phyloP scores from a whole-genome alignment of 176 grass and related monocot species.

The Avena insularis region DNA sequence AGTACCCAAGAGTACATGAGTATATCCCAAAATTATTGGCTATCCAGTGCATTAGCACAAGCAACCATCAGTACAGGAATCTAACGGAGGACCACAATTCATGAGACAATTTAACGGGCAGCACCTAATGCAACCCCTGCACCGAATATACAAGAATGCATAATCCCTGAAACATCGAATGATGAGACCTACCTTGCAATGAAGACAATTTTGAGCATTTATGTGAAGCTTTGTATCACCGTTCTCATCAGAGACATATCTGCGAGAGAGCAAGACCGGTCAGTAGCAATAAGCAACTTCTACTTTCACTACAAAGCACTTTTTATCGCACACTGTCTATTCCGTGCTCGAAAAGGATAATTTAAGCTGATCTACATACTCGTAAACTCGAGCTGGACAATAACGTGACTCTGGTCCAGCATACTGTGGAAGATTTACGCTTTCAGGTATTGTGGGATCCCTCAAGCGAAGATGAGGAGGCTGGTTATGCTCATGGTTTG shows the following conservation, averaged over 20 bases:
- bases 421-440: slow-evolving; percentile 81
- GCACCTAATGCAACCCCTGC: background rate
- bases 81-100: background rate
- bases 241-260: slow-evolving; percentile 77
- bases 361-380: slow-evolving; percentile 61
- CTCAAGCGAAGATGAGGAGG: slow-evolving; percentile 88
- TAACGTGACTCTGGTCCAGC: slow-evolving; percentile 83
- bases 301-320: background rate
- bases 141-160: background rate
- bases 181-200: slow-evolving; percentile 76
- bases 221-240: slow-evolving; percentile 80
- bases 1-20: too few relatives aligned
- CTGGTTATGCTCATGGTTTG: slow-evolving; percentile 99
- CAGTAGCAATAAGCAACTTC: background rate
- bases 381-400: slow-evolving; percentile 95
- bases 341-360: background rate
- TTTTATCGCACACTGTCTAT: background rate
- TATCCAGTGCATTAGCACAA: background rate
- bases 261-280: slow-evolving; percentile 29
- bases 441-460: slow-evolving; percentile 69
- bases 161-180: background rate
- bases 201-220: slow-evolving; percentile 97
- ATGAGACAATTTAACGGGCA: background rate
- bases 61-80: background rate
- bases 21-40: background rate